A percentile compares a stretch with the other conserved stretches of the same genome.
Conservation (phyloP, 495 filamentous ascomycete genomes). For the Xylaria curta region DNA sequence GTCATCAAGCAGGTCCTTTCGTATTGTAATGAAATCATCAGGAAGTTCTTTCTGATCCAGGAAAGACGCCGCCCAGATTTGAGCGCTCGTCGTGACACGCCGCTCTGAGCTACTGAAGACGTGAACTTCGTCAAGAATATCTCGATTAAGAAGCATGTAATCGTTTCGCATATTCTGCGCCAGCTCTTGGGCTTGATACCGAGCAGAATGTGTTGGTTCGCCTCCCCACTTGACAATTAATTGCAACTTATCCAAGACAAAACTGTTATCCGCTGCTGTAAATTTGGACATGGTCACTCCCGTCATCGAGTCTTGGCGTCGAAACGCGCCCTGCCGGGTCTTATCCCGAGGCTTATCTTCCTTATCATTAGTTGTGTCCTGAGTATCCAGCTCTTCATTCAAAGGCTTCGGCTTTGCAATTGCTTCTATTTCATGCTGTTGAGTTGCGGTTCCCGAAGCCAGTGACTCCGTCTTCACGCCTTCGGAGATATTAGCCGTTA, state of each 20-base stretch:
- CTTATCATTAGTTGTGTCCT: constrained; percentile 25
- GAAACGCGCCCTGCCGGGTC: constrained; percentile 29
- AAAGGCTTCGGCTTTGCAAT: constrained; percentile 20
- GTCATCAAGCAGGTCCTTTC: constrained; percentile 95
- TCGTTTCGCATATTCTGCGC: constrained; percentile 96
- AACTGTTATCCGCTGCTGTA: constrained; percentile 85
- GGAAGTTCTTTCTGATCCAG: constrained; percentile 84
- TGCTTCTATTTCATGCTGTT: constrained; percentile 60
- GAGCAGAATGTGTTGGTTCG: constrained; percentile 94
- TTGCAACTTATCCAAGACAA: constrained; percentile 92
- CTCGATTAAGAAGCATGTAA: constrained; percentile 88
- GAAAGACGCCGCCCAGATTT: constrained; percentile 95
- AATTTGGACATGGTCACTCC: constrained; percentile 88
- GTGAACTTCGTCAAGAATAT: constrained; percentile 85
- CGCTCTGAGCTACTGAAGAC: constrained; percentile 95
- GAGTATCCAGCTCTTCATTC: constrained; percentile 29
- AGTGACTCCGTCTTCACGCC: constrained; percentile 34
- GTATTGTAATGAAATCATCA: constrained; percentile 80
- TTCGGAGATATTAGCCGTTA: constrained; percentile 34
- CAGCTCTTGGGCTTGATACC: constrained; percentile 93
- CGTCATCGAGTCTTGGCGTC: constrained; percentile 79
- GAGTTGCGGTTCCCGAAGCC: constrained; percentile 68
- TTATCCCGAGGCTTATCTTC: constrained; percentile 14
- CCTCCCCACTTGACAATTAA: constrained; percentile 99
- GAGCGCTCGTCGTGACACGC: constrained; percentile 91